Evolutionary conservation across 1,284 basidiomycete species (phyloP).

Genomic region (Ceratobasidium sp.): DNA sequence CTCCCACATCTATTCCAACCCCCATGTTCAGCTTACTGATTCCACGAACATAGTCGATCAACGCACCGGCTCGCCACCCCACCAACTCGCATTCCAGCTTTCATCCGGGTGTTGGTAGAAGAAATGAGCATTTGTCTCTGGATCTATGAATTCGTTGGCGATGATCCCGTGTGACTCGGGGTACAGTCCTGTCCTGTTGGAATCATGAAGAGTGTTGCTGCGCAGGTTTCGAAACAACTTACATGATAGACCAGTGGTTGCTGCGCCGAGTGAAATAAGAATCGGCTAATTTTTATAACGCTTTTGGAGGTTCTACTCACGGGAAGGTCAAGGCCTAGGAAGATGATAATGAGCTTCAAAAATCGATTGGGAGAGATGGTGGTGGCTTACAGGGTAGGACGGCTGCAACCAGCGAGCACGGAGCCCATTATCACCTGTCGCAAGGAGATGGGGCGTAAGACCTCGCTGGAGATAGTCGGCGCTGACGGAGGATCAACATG

Average conservation of each 20-base stretch:
- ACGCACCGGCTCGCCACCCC: constrained; percentile 84
- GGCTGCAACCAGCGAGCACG: constrained; percentile 84
- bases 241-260: constrained; percentile 88
- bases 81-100: constrained; percentile 76
- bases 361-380: background rate
- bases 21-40: background rate
- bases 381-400: constrained; percentile 76
- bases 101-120: constrained; percentile 68
- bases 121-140: constrained; percentile 64
- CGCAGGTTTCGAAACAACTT: constrained; percentile 41
- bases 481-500: constrained; percentile 51
- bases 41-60: background rate
- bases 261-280: constrained; percentile 50
- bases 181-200: constrained; percentile 80
- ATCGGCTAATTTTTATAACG: background rate
- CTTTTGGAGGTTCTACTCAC: constrained; percentile 53
- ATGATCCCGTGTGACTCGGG: constrained; percentile 90
- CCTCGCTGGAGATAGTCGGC: constrained; percentile 84
- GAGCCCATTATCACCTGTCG: constrained; percentile 79
- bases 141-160: constrained; percentile 91
- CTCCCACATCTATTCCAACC: constrained; percentile 77
- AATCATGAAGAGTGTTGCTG: background rate
- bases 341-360: constrained; percentile 1
- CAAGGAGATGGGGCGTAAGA: constrained; percentile 78
- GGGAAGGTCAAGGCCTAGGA: constrained; percentile 91